Conservation (phyloP, 2,329 filamentous ascomycete genomes). For the Cladosporium velox region DNA sequence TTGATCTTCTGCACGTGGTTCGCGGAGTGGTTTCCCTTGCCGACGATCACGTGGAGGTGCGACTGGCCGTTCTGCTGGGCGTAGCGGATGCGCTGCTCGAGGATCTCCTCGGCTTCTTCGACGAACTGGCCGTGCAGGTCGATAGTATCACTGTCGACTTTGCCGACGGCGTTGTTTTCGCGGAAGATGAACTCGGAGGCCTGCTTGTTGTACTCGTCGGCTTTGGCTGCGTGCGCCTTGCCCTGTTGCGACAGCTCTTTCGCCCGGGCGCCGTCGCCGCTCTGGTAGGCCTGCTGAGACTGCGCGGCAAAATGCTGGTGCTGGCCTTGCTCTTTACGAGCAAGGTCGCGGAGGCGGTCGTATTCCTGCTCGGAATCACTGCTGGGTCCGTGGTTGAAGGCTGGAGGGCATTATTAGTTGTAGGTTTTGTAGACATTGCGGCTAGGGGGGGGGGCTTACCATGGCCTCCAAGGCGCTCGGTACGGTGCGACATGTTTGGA, state of each 20-base stretch:
- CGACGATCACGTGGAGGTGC: constrained; percentile 92
- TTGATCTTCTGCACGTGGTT: constrained; percentile 91
- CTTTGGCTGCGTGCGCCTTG: constrained; percentile 78
- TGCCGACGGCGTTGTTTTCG: constrained; percentile 81
- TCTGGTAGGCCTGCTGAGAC: constrained; percentile 76
- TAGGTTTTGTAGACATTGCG: neutral
- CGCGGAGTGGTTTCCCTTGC: constrained; percentile 85
- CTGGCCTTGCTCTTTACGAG: constrained; percentile 77
- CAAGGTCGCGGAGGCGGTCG: constrained; percentile 82
- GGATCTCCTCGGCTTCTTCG: constrained; percentile 88
- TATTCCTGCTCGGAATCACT: constrained; percentile 79
- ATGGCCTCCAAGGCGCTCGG: constrained; percentile 19
- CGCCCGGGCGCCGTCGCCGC: constrained; percentile 79
- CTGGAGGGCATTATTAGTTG: constrained; percentile 46
- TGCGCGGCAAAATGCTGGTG: constrained; percentile 67
- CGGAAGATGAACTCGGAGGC: constrained; percentile 94
- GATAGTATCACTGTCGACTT: constrained; percentile 78
- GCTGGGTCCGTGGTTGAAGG: constrained; percentile 72
- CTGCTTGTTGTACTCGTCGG: constrained; percentile 87
- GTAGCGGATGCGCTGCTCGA: constrained; percentile 80
- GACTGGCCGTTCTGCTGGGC: constrained; percentile 72
- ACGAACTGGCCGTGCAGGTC: constrained; percentile 95
- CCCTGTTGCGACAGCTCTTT: constrained; percentile 82
- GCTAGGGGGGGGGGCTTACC: neutral
- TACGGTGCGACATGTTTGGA: constrained; percentile 13